phyloP scores from a whole-genome alignment of 2,329 filamentous ascomycete species.

The Pseudogymnoascus verrucosus region DNA sequence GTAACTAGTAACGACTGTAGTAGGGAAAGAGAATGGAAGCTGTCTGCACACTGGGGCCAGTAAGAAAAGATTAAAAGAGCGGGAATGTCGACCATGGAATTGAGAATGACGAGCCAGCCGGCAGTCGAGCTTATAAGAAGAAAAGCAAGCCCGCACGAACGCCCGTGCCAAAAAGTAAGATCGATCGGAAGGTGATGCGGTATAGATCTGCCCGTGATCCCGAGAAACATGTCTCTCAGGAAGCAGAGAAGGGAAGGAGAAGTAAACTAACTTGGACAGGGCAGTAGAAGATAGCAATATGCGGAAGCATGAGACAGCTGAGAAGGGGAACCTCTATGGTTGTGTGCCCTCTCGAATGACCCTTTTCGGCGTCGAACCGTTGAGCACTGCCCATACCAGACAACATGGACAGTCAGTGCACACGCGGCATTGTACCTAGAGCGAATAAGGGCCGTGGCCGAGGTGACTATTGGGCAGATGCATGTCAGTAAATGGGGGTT shows the following conservation, averaged over 20 bases:
- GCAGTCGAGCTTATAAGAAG: neutral
- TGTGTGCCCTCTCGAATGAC: neutral
- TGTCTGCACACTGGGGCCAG: neutral
- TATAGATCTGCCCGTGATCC: neutral
- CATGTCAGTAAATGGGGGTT: neutral
- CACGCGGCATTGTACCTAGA: neutral
- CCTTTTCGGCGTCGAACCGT: slow-evolving; percentile 3
- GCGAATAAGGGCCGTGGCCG: neutral
- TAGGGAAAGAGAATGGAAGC: neutral
- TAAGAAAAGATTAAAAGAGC: neutral
- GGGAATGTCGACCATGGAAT: neutral
- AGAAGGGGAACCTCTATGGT: neutral
- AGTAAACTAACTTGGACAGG: neutral
- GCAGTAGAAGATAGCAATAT: neutral
- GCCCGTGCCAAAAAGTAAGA: neutral
- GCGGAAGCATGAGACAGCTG: neutral
- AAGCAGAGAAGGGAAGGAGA: slow-evolving; percentile 1
- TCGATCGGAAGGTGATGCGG: neutral
- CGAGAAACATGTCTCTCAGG: slow-evolving; percentile 6
- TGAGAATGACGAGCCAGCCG: slow-evolving; percentile 1
- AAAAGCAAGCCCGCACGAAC: neutral
- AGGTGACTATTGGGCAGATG: neutral
- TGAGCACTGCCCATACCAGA: neutral
- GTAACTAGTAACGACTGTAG: slow-evolving; percentile 4
- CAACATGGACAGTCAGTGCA: neutral